Conservation (phyloP, 805 yeast species). For the Candida golubevii region DNA sequence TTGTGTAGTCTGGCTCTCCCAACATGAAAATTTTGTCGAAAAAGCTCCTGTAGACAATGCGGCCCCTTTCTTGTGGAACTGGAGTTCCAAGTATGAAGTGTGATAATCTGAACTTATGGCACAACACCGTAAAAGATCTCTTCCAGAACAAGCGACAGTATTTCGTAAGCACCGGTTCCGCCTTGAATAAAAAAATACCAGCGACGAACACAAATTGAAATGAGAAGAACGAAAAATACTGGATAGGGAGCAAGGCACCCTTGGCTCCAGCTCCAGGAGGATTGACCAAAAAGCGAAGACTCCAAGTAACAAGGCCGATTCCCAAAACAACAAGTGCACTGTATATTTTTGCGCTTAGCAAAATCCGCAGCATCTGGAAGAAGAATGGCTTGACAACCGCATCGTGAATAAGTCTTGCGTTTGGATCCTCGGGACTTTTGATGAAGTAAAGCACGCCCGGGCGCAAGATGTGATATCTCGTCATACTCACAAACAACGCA, state of each 20-base stretch:
- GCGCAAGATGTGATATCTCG: slow-evolving; percentile 65
- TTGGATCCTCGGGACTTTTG: slow-evolving; percentile 92
- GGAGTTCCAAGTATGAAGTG: slow-evolving; percentile 73
- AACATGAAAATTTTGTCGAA: slow-evolving; percentile 41
- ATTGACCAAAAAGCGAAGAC: slow-evolving; percentile 26
- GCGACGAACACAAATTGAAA: slow-evolving; percentile 2
- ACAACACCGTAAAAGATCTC: slow-evolving; percentile 49
- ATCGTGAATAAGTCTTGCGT: slow-evolving; percentile 79
- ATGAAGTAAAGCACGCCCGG: slow-evolving; percentile 90
- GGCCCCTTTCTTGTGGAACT: slow-evolving; percentile 66
- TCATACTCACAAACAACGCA: slow-evolving; percentile 83
- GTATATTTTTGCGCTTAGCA: slow-evolving; percentile 70
- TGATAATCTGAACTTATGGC: slow-evolving; percentile 62
- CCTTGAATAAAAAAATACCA: slow-evolving; percentile 3
- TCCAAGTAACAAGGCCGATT: slow-evolving; percentile 63
- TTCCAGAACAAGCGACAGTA: slow-evolving; percentile 58
- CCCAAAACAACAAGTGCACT: slow-evolving; percentile 69
- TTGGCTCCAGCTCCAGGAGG: slow-evolving; percentile 7
- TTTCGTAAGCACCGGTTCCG: slow-evolving; percentile 14
- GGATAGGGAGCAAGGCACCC: slow-evolving; percentile 26
- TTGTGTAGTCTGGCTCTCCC: slow-evolving; percentile 49
- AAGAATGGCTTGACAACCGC: slow-evolving; percentile 73
- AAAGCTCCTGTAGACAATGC: slow-evolving; percentile 50
- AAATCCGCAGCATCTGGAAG: slow-evolving; percentile 69
- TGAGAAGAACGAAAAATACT: slow-evolving; percentile 8